These are phyloP conservation scores for Sclerotinia nivalis DNA, from an alignment of 2,329 filamentous ascomycete species.

Conservation along the genomic window DNA sequence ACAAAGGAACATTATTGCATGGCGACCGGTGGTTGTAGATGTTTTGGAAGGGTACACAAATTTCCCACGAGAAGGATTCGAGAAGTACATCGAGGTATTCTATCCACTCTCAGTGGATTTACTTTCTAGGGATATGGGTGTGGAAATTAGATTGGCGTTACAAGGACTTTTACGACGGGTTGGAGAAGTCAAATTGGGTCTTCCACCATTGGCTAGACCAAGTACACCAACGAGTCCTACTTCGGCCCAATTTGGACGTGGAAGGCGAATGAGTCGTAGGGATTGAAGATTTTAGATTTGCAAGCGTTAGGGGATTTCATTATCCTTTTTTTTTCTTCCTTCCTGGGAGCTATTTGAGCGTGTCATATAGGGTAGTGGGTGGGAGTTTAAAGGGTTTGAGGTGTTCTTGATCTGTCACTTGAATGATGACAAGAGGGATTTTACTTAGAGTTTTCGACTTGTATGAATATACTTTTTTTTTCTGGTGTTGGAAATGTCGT, in stretches of 20 bases:
- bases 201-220: slow-evolving; percentile 30
- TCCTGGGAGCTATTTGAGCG: slow-evolving; percentile 19
- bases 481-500: not conserved
- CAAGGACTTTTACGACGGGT: slow-evolving; percentile 77
- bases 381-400: slow-evolving; percentile 16
- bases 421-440: slow-evolving; percentile 12
- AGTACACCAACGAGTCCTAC: slow-evolving; percentile 33
- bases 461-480: slow-evolving; percentile 21
- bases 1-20: slow-evolving; percentile 94
- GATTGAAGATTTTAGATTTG: slow-evolving; percentile 13
- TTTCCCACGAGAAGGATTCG: slow-evolving; percentile 80
- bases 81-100: slow-evolving; percentile 76
- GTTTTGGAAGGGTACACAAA: slow-evolving; percentile 89
- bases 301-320: not conserved
- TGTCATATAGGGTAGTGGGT: slow-evolving; percentile 18
- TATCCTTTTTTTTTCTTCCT: slow-evolving; percentile 8
- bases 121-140: slow-evolving; percentile 75
- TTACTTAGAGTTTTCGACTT: slow-evolving; percentile 13
- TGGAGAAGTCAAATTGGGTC: slow-evolving; percentile 70
- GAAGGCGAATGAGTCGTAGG: slow-evolving; percentile 28
- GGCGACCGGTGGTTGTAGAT: slow-evolving; percentile 95
- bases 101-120: slow-evolving; percentile 85
- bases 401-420: slow-evolving; percentile 14
- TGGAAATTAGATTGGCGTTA: slow-evolving; percentile 76
- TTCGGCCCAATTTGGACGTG: slow-evolving; percentile 29